These are phyloP conservation scores for Amborella trichopoda DNA, from an alignment of 164 flowering plant species.

Conservation along the genomic window DNA sequence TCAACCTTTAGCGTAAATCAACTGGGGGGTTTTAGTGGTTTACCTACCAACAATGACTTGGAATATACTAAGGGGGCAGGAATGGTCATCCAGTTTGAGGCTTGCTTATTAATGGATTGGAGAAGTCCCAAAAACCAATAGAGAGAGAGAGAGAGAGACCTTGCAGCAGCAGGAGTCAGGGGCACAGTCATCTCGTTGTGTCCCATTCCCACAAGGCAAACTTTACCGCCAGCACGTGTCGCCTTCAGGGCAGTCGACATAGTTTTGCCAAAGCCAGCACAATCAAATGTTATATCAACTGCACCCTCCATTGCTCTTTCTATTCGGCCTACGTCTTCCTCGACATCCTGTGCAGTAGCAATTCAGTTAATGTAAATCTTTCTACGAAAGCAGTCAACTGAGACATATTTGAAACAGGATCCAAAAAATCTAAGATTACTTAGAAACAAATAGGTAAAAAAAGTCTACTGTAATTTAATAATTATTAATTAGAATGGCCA, in stretches of 20 bases:
- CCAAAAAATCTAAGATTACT: too few species aligned
- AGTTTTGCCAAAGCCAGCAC: conserved; percentile 80
- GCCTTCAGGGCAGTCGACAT: conserved; percentile 77
- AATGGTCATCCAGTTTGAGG: too few species aligned
- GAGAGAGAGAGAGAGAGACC: conserved; percentile 20
- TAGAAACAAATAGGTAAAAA: too few species aligned
- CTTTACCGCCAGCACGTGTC: conserved; percentile 77
- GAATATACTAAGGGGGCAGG: too few species aligned
- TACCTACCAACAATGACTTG: too few species aligned
- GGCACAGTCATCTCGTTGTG: conserved; percentile 69
- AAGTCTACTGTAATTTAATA: too few species aligned
- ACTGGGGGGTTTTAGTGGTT: too few species aligned
- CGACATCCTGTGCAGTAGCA: conserved; percentile 49
- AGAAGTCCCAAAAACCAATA: background rate
- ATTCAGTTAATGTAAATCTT: too few species aligned
- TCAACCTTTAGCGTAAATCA: too few species aligned
- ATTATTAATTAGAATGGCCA: too few species aligned
- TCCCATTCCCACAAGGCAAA: conserved; percentile 92
- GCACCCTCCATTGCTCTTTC: conserved; percentile 46
- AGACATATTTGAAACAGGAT: too few species aligned
- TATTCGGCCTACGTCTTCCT: conserved; percentile 44
- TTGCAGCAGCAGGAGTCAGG: conserved; percentile 75
- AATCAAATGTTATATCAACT: conserved; percentile 68
- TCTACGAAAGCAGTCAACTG: too few species aligned
- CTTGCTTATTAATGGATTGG: background rate